phyloP scores from a whole-genome alignment of 345 rosid species.

The Brassica carinata region DNA sequence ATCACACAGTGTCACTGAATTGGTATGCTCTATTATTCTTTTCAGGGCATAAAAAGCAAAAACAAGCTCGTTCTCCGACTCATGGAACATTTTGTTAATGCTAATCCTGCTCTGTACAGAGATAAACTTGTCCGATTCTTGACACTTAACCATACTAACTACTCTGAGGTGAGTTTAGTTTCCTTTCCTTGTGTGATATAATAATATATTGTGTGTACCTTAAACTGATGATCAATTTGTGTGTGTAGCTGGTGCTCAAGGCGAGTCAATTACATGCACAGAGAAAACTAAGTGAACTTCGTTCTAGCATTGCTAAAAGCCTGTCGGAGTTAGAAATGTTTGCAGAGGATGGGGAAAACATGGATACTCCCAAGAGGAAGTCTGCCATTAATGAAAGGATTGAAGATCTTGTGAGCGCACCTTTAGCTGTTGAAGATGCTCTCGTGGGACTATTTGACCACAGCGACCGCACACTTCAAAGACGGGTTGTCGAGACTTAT shows the following conservation, averaged over 20 bases:
- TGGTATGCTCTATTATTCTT: constrained; percentile 19
- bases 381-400: constrained; percentile 57
- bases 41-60: constrained; percentile 91
- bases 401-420: constrained; percentile 88
- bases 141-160: constrained; percentile 83
- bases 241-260: constrained; percentile 82
- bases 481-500: constrained; percentile 96
- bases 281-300: constrained; percentile 96
- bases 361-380: constrained; percentile 98
- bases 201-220: background rate
- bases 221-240: constrained; percentile 22
- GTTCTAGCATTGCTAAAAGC: constrained; percentile 93
- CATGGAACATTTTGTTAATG: constrained; percentile 97
- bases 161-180: constrained; percentile 76
- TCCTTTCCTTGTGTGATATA: background rate
- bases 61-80: constrained; percentile 86
- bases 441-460: constrained; percentile 98
- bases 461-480: constrained; percentile 97
- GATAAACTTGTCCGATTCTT: constrained; percentile 90
- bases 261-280: constrained; percentile 97
- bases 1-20: background rate
- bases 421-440: constrained; percentile 99
- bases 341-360: constrained; percentile 96
- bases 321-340: constrained; percentile 98
- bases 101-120: constrained; percentile 98